These are phyloP conservation scores for Sugiyamaella novakii DNA, from an alignment of 1,139 yeast genomes.

Conservation along the genomic window DNA sequence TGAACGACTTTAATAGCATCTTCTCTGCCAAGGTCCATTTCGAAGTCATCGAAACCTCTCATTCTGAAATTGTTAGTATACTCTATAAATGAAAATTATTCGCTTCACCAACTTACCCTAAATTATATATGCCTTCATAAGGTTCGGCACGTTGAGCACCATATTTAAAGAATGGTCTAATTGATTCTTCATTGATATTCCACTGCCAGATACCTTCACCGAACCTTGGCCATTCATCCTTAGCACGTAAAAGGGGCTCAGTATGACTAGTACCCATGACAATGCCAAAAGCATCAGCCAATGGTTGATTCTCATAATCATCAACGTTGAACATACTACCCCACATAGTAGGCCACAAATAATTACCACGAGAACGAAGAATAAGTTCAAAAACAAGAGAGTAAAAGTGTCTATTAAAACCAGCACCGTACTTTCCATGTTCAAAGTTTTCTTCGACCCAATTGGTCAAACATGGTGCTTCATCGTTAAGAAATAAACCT, in stretches of 20 bases:
- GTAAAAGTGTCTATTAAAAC: slow-evolving; percentile 26
- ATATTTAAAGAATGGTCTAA: slow-evolving; percentile 24
- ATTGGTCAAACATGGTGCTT: slow-evolving; percentile 27
- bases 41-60: slow-evolving; percentile 30
- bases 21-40: slow-evolving; percentile 25
- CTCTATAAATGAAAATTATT: neutral
- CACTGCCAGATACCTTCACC: slow-evolving; percentile 31
- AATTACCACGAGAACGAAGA: slow-evolving; percentile 27
- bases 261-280: slow-evolving; percentile 32
- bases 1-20: slow-evolving; percentile 25
- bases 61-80: slow-evolving; percentile 21
- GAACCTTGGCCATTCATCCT: slow-evolving; percentile 30
- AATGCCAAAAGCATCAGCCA: slow-evolving; percentile 30
- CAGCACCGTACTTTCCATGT: slow-evolving; percentile 23
- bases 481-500: slow-evolving; percentile 30
- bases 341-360: slow-evolving; percentile 33
- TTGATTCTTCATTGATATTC: slow-evolving; percentile 22
- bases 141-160: slow-evolving; percentile 28
- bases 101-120: slow-evolving; percentile 18
- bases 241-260: slow-evolving; percentile 30
- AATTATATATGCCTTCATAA: slow-evolving; percentile 26
- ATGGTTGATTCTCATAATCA: slow-evolving; percentile 24
- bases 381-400: slow-evolving; percentile 28
- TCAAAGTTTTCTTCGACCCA: slow-evolving; percentile 25
- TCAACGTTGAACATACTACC: slow-evolving; percentile 28